These are phyloP conservation scores for Theobroma cacao DNA, from an alignment of 345 rosid species.

Conservation along the genomic window DNA sequence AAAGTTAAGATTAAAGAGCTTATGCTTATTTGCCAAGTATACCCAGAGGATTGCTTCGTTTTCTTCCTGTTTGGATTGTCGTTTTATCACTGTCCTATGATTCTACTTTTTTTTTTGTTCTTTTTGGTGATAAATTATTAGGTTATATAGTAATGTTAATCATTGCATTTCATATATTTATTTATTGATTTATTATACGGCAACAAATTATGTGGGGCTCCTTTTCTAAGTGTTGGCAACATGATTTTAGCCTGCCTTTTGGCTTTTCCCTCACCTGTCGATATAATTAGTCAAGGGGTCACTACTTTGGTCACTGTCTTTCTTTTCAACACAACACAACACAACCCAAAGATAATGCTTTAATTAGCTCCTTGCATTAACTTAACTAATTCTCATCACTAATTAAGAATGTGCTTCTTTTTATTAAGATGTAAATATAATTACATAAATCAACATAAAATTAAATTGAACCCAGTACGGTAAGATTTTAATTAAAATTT, in stretches of 20 bases:
- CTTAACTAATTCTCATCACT: not conserved
- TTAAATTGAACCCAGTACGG: too few species aligned
- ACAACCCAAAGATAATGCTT: not conserved
- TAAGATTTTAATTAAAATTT: too few species aligned
- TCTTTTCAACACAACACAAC: not conserved
- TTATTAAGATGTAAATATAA: too few species aligned
- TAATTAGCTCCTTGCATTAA: too few species aligned
- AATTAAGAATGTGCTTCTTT: not conserved
- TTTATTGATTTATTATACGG: too few species aligned
- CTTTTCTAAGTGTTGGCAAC: not conserved
- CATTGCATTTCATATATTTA: too few species aligned
- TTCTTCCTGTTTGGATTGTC: not conserved
- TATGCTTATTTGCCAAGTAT: slow-evolving; percentile 6
- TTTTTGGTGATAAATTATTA: not conserved
- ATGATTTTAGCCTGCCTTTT: not conserved
- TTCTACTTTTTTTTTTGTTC: not conserved
- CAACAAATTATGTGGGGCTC: not conserved
- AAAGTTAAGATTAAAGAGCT: not conserved
- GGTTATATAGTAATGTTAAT: not conserved
- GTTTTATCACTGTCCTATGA: not conserved
- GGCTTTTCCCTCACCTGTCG: not conserved
- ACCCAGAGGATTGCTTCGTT: not conserved
- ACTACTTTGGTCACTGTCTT: not conserved
- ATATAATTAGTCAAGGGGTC: not conserved
- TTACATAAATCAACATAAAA: too few species aligned